Evolutionary conservation across 139 green algal species (phyloP).

Genomic region (Tetratostichococcus sp.): DNA sequence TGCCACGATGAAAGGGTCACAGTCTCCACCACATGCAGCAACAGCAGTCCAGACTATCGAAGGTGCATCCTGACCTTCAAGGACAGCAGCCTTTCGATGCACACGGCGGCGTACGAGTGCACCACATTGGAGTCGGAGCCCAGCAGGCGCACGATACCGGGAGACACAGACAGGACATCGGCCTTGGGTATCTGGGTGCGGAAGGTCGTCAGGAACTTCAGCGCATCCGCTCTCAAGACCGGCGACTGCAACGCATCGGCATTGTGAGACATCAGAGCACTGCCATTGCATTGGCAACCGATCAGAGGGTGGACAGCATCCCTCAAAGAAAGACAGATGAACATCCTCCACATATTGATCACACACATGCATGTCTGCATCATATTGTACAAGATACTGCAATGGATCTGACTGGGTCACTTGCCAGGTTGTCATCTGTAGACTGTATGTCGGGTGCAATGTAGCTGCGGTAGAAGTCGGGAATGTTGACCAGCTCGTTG

Average conservation of each 20-base stretch:
- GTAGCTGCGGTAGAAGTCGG: conserved; percentile 81
- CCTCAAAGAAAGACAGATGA: too few relatives aligned
- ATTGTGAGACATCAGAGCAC: too few relatives aligned
- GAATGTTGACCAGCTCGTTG: conserved; percentile 87
- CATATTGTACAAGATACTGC: too few relatives aligned
- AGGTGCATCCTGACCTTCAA: too few relatives aligned
- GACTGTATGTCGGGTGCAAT: neutral
- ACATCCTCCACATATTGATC: too few relatives aligned
- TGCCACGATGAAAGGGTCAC: too few relatives aligned
- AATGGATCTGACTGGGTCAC: too few relatives aligned
- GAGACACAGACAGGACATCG: conserved; percentile 4
- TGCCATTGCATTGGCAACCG: too few relatives aligned
- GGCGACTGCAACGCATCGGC: neutral
- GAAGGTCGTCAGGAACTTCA: conserved; percentile 97
- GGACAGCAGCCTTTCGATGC: conserved; percentile 82
- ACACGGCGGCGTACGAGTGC: conserved; percentile 93
- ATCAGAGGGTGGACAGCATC: too few relatives aligned
- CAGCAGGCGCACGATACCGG: conserved; percentile 40
- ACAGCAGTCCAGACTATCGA: too few relatives aligned
- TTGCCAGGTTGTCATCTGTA: neutral
- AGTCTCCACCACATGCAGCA: too few relatives aligned
- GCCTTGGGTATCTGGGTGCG: conserved; percentile 66
- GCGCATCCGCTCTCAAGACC: conserved; percentile 90
- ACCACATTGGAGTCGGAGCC: conserved; percentile 80
- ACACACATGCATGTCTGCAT: too few relatives aligned